Percentiles rank a stretch among this genome's conserved stretches.
Conservation (phyloP, 345 rosid species). For the Rhodomyrtus tomentosa region DNA sequence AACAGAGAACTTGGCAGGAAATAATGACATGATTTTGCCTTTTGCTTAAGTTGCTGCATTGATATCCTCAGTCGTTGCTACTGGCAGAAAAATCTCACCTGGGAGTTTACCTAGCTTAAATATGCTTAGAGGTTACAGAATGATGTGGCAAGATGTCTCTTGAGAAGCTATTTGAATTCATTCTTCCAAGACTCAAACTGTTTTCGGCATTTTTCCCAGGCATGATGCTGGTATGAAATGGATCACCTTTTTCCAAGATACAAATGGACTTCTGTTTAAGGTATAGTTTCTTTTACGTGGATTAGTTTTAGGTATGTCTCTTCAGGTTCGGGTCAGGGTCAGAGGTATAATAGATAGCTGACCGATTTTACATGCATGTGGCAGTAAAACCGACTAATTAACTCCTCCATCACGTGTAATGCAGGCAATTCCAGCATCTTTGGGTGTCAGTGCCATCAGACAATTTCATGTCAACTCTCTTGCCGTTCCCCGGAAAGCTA, state of each 20-base stretch:
- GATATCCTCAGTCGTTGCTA: neutral
- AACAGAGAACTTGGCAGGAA: neutral
- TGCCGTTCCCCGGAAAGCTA: conserved; percentile 95
- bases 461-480: conserved; percentile 93
- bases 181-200: neutral
- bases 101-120: neutral
- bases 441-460: conserved; percentile 86
- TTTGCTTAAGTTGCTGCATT: neutral
- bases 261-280: conserved; percentile 97
- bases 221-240: conserved; percentile 61
- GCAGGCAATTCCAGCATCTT: conserved; percentile 89
- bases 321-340: neutral
- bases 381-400: neutral
- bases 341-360: neutral
- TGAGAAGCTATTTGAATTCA: neutral
- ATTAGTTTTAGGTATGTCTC: neutral
- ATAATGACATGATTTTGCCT: neutral
- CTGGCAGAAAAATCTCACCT: neutral
- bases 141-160: neutral
- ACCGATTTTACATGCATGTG: neutral
- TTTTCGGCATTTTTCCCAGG: conserved; percentile 30
- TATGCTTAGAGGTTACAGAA: neutral
- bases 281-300: conserved; percentile 16
- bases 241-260: conserved; percentile 97
- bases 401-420: neutral